Percentiles rank a stretch among this genome's conserved stretches.
These are phyloP conservation scores for Malus fusca DNA, from an alignment of 306 rosid species.

Conservation along the genomic window DNA sequence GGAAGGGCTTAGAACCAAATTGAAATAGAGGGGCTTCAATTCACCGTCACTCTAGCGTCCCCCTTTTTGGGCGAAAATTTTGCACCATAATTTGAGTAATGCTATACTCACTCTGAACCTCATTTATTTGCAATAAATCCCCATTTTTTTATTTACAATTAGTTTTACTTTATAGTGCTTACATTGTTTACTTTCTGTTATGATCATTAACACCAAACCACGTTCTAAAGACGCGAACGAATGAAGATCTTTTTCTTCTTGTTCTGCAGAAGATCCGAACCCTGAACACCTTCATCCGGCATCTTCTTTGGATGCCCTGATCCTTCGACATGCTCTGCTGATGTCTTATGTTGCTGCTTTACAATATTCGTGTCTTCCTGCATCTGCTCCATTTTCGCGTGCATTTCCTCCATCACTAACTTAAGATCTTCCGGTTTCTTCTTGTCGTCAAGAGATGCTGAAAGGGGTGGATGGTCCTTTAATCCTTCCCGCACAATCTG, in stretches of 20 bases:
- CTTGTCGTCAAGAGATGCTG: conserved; percentile 22
- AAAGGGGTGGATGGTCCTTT: conserved; percentile 26
- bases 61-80: too few species aligned
- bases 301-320: conserved; percentile 33
- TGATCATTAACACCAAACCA: not conserved
- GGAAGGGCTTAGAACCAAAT: too few species aligned
- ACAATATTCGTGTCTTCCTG: conserved; percentile 24
- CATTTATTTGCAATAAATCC: too few species aligned
- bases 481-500: conserved; percentile 35
- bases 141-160: too few species aligned
- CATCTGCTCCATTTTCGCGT: conserved; percentile 33
- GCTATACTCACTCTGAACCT: too few species aligned
- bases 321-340: conserved; percentile 24
- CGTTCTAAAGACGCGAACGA: conserved; percentile 56
- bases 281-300: conserved; percentile 31
- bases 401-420: conserved; percentile 33
- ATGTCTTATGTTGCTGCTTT: conserved; percentile 32
- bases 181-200: not conserved
- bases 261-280: conserved; percentile 23
- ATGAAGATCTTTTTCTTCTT: conserved; percentile 52
- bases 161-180: not conserved
- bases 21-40: too few species aligned
- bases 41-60: too few species aligned
- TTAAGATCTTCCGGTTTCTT: conserved; percentile 32
- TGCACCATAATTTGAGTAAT: too few species aligned